phyloP scores from a whole-genome alignment of 805 yeast genomes.

The Spencermartinsiella europaea region DNA sequence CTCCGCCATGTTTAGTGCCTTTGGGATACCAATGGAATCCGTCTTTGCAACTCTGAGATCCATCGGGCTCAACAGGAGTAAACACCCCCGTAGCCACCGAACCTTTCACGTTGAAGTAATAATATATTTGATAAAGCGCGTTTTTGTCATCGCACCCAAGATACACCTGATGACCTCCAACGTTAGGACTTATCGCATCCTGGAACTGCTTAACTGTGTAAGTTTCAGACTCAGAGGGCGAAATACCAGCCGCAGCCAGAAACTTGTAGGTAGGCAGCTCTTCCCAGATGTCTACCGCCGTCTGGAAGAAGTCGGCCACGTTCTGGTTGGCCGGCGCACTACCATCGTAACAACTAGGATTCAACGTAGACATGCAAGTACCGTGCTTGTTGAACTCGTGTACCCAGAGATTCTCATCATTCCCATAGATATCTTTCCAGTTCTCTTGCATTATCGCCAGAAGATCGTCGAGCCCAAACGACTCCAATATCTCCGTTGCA shows the following conservation, averaged over 20 bases:
- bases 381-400: conserved; percentile 95
- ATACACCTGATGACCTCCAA: conserved; percentile 49
- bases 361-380: conserved; percentile 79
- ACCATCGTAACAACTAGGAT: conserved; percentile 57
- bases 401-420: conserved; percentile 70
- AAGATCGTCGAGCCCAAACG: conserved; percentile 42
- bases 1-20: conserved; percentile 32
- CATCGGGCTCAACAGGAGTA: conserved; percentile 48
- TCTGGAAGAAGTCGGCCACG: conserved; percentile 66
- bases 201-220: conserved; percentile 46
- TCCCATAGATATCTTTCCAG: conserved; percentile 74
- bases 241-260: conserved; percentile 62
- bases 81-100: conserved; percentile 63
- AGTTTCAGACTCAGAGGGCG: conserved; percentile 53
- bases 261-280: conserved; percentile 63
- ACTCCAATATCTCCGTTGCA: conserved; percentile 42
- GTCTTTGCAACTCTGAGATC: conserved; percentile 60
- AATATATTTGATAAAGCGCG: conserved; percentile 68
- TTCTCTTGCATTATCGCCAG: conserved; percentile 49
- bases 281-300: conserved; percentile 53
- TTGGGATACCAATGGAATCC: conserved; percentile 77
- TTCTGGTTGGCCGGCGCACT: conserved; percentile 29
- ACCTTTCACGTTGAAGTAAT: conserved; percentile 71
- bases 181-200: conserved; percentile 32
- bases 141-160: conserved; percentile 51